Conservation (phyloP, 1,139 yeast genomes). For the Yamadazyma oceani region DNA sequence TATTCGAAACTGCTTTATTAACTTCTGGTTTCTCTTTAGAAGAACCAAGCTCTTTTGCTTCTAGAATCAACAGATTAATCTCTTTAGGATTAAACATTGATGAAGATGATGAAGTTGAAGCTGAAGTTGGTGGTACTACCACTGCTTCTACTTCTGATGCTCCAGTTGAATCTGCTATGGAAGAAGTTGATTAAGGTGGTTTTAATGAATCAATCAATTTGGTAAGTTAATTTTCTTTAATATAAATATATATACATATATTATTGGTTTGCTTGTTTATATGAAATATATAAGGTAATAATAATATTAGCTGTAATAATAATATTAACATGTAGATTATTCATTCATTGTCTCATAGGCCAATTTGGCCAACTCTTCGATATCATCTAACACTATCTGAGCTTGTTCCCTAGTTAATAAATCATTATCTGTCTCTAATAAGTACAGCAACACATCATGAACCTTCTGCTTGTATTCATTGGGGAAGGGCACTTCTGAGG, state of each 20-base stretch:
- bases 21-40: slow-evolving; percentile 99
- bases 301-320: too few species aligned
- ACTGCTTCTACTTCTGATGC: slow-evolving; percentile 60
- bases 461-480: slow-evolving; percentile 43
- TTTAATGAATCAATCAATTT: not conserved
- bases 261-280: slow-evolving; percentile 2
- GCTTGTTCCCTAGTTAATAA: slow-evolving; percentile 62
- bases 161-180: slow-evolving; percentile 93
- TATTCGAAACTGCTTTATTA: slow-evolving; percentile 96
- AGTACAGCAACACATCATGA: slow-evolving; percentile 42
- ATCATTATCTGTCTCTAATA: slow-evolving; percentile 51
- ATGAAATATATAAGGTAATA: slow-evolving; percentile 4
- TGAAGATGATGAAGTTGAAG: slow-evolving; percentile 70
- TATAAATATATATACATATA: not conserved
- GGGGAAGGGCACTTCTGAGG: slow-evolving; percentile 52
- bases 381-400: slow-evolving; percentile 38
- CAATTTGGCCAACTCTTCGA: slow-evolving; percentile 33
- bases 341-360: slow-evolving; percentile 14
- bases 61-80: slow-evolving; percentile 97
- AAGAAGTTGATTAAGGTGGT: slow-evolving; percentile 88
- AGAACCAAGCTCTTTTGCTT: slow-evolving; percentile 96
- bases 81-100: slow-evolving; percentile 98
- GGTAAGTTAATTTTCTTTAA: not conserved
- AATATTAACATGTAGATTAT: not conserved
- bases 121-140: slow-evolving; percentile 47